Evolutionary conservation across 371 early-diverging fungal genomes (phyloP), one percentile per base, ranked within the genome.

Genomic region (Choanephora cucurbitarum): DNA sequence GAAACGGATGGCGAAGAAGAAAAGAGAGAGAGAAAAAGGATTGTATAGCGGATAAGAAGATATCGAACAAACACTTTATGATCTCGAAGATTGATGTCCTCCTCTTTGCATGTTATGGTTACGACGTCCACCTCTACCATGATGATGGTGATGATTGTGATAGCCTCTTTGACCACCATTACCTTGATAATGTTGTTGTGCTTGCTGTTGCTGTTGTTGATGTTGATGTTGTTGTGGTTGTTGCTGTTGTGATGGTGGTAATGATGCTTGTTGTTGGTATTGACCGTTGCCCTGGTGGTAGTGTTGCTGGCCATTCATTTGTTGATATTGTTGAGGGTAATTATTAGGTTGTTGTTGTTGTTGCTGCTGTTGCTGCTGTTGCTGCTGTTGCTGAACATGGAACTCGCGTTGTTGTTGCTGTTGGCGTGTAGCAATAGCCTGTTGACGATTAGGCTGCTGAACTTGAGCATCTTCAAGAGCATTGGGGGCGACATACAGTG

Each of bases 401-500:
- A 24, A 32, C 32, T 60, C 61, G 31, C 71, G 70, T 13, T 75
- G 70, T 19, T 76, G 73, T 22, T 81, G 80, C 23, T 70, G 69
- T 32, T 69, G 79, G 32, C 78, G 73, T 13, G 75, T 76, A 44
- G 73, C 73, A 31, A 74, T 64, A 22, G 80, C 77, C 37, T 70
- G 72, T 40, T 78, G 66, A n/a, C 57, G 63, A n/a, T 67, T 57
- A 18, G 72, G 77, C 42, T 77, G 76, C 49, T 75, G 78, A 15
- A 70, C 55, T 47, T 75, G 75, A 19, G 70, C 73, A 49, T 77
- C 79, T 37, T 84, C 83, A 39, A 85, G 58, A 23, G 79, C 73
- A 39, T 76, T 81, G 5, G 85, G 86, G 3, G 91, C 89, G 17
- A 91, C 91, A 64, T 92, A 96, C 23, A 96, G 83, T 19, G 80